Evolutionary conservation across 2,329 filamentous ascomycete species (phyloP).

Genomic region (Fusarium musae): DNA sequence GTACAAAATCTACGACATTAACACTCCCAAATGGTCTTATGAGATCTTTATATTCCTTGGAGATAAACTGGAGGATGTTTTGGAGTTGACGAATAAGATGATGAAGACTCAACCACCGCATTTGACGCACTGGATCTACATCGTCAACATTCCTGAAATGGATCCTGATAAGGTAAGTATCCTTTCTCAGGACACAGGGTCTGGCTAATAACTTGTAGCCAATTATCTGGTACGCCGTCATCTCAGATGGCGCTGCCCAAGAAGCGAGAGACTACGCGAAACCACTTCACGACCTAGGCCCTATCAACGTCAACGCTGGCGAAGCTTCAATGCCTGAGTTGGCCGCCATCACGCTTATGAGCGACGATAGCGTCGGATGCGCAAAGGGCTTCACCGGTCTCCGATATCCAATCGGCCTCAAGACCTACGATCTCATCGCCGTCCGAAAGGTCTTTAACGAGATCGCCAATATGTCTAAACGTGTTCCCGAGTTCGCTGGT

Average conservation of each 20-base stretch:
- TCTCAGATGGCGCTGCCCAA: conserved; percentile 52
- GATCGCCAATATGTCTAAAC: conserved; percentile 42
- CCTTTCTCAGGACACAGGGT: accelerated
- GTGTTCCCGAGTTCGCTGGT: conserved; percentile 22
- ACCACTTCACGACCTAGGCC: conserved; percentile 54
- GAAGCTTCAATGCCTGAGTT: conserved; percentile 56
- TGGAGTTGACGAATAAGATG: conserved; percentile 27
- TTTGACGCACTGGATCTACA: conserved; percentile 30
- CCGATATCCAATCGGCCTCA: conserved; percentile 57
- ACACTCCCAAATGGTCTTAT: conserved; percentile 51
- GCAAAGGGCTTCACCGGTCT: conserved; percentile 54
- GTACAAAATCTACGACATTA: conserved; percentile 58
- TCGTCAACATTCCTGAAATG: conserved; percentile 30
- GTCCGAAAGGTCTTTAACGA: conserved; percentile 44
- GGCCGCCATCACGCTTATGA: conserved; percentile 53
- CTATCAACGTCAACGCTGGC: conserved; percentile 45
- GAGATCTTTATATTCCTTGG: conserved; percentile 52
- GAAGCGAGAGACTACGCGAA: conserved; percentile 52
- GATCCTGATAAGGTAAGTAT: conserved; percentile 7
- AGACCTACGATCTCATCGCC: conserved; percentile 48
- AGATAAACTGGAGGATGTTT: conserved; percentile 31
- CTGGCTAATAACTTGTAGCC: conserved; percentile 40
- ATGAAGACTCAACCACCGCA: conserved; percentile 28
- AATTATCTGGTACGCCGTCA: conserved; percentile 53
- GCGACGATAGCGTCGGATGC: conserved; percentile 50